These are phyloP conservation scores for Alliaria petiolata DNA, from an alignment of 345 rosid species.

Conservation along the genomic window DNA sequence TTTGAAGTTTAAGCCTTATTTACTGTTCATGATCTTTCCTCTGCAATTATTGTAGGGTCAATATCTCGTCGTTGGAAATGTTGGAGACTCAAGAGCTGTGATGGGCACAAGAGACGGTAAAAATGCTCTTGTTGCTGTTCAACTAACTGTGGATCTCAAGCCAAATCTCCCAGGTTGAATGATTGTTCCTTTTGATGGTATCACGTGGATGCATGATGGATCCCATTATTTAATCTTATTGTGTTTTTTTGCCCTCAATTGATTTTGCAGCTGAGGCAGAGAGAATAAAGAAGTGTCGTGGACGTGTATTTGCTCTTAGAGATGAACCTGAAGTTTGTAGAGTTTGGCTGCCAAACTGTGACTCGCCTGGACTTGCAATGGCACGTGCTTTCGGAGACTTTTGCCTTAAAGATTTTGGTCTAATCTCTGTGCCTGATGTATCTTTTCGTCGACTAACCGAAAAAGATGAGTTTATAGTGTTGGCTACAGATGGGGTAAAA, in stretches of 20 bases:
- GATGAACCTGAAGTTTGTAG: slow-evolving; percentile 97
- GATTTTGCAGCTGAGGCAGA: slow-evolving; percentile 75
- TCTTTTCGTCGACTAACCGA: slow-evolving; percentile 60
- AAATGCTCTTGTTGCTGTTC: slow-evolving; percentile 71
- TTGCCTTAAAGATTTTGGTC: slow-evolving; percentile 94
- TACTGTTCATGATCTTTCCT: not conserved
- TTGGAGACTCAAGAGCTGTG: slow-evolving; percentile 97
- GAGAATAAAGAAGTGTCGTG: slow-evolving; percentile 80
- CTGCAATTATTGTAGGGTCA: slow-evolving; percentile 50
- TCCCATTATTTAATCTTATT: not conserved
- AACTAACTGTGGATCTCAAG: slow-evolving; percentile 95
- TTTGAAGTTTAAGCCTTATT: not conserved
- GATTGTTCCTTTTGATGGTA: not conserved
- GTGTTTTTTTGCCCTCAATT: not conserved
- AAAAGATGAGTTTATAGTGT: slow-evolving; percentile 80
- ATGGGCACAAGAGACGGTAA: slow-evolving; percentile 70
- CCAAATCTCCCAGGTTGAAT: slow-evolving; percentile 88
- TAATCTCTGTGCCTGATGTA: slow-evolving; percentile 92
- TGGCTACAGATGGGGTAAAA: slow-evolving; percentile 95
- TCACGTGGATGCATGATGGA: not conserved
- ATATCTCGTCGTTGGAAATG: slow-evolving; percentile 72
- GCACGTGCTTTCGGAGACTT: slow-evolving; percentile 99
- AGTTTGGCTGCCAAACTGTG: slow-evolving; percentile 93
- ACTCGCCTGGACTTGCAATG: slow-evolving; percentile 99
- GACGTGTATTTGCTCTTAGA: slow-evolving; percentile 90